Evolutionary conservation across 2,329 filamentous ascomycete genomes (phyloP).

Genomic region (Sclerotinia borealis): DNA sequence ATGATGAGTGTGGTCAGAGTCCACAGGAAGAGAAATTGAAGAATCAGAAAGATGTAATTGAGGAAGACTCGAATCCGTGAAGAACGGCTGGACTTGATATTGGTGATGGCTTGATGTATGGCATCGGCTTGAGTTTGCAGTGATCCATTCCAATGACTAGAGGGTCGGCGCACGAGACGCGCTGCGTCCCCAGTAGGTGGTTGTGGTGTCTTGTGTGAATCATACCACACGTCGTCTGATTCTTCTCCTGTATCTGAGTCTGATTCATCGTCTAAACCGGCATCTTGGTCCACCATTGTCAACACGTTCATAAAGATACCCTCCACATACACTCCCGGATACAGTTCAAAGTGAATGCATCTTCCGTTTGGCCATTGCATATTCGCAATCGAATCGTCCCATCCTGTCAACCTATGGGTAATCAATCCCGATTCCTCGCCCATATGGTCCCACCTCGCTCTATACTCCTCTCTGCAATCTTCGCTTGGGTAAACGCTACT

Average conservation of each 20-base stretch:
- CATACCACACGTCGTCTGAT: not conserved
- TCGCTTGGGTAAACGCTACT: conserved; percentile 4
- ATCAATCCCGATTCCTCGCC: not conserved
- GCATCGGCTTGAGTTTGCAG: not conserved
- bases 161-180: not conserved
- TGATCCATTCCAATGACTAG: not conserved
- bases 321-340: not conserved
- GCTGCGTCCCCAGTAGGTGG: not conserved
- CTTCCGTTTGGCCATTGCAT: conserved; percentile 2
- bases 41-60: not conserved
- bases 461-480: conserved; percentile 5
- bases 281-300: not conserved
- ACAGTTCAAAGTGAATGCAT: conserved; percentile 6
- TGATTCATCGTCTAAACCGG: not conserved
- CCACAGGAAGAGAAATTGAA: not conserved
- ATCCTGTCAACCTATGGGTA: conserved; percentile 1
- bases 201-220: not conserved
- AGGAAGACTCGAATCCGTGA: not conserved
- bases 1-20: not conserved
- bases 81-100: not conserved
- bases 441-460: conserved; percentile 7
- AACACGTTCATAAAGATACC: conserved; percentile 5
- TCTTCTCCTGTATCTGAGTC: not conserved
- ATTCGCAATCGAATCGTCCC: conserved; percentile 1
- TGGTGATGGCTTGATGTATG: not conserved